Percentiles rank a stretch among this genome's conserved stretches.
These are phyloP conservation scores for Epichloe baconii DNA, from an alignment of 2,329 filamentous ascomycete genomes.

Conservation along the genomic window DNA sequence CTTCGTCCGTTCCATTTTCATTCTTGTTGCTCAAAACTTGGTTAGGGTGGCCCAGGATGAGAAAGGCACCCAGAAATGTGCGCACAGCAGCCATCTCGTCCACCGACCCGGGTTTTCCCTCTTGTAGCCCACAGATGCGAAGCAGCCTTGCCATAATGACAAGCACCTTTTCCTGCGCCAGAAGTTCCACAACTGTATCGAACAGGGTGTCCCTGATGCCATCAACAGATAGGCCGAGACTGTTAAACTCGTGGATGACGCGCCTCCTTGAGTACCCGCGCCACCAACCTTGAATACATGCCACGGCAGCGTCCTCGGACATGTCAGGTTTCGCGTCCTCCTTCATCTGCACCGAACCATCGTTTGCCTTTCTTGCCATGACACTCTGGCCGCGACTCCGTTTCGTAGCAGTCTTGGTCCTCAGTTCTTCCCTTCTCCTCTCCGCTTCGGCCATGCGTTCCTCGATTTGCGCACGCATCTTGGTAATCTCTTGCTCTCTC, in stretches of 20 bases:
- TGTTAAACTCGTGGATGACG: conserved; percentile 51
- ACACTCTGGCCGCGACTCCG: conserved; percentile 41
- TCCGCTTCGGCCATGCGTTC: conserved; percentile 70
- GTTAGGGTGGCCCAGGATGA: conserved; percentile 67
- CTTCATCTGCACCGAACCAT: conserved; percentile 34
- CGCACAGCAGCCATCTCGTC: conserved; percentile 57
- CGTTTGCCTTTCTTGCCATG: conserved; percentile 34
- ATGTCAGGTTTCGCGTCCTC: conserved; percentile 34
- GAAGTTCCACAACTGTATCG: conserved; percentile 56
- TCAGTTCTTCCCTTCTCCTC: conserved; percentile 51
- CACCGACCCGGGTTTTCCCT: conserved; percentile 49
- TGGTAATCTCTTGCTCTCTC: conserved; percentile 58
- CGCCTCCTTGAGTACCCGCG: conserved; percentile 42
- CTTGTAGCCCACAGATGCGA: conserved; percentile 54
- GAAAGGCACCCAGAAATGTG: conserved; percentile 67
- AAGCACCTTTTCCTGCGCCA: conserved; percentile 55
- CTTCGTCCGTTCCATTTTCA: conserved; percentile 37
- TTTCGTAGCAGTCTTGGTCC: conserved; percentile 38
- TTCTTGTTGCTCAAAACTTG: conserved; percentile 67
- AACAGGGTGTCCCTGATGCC: conserved; percentile 58
- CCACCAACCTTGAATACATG: conserved; percentile 60
- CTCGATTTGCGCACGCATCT: conserved; percentile 62
- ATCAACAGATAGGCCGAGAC: conserved; percentile 56
- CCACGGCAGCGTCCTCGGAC: conserved; percentile 48
- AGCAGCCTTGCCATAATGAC: conserved; percentile 53